Conservation (phyloP, 73 alveolate genomes). For the Paramecium biaurelia region DNA sequence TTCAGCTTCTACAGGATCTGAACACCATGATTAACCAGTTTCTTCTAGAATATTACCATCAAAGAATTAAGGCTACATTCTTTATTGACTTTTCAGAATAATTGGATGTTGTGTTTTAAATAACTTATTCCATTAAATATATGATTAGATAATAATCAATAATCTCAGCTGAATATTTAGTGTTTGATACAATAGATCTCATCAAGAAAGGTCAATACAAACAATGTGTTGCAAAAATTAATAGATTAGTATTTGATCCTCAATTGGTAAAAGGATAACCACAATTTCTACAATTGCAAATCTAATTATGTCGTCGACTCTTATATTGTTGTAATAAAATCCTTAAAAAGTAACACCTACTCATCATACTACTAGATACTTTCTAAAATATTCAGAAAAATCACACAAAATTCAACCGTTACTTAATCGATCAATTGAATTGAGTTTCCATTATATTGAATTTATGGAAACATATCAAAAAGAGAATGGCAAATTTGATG, state of each 20-base stretch:
- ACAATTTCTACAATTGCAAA: background rate
- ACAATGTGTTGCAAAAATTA: background rate
- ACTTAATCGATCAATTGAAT: constrained; percentile 24
- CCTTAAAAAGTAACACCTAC: background rate
- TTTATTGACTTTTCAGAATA: background rate
- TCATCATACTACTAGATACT: background rate
- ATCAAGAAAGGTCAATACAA: background rate
- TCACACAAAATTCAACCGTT: constrained; percentile 42
- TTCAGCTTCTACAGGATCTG: background rate
- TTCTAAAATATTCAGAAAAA: background rate
- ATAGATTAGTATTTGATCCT: constrained; percentile 20
- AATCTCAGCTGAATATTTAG: constrained; percentile 7
- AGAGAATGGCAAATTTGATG: background rate
- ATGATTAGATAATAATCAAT: background rate
- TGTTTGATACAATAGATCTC: background rate
- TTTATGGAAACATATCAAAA: background rate
- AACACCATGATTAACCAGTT: constrained; percentile 3
- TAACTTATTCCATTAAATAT: background rate
- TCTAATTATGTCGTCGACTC: constrained; percentile 25
- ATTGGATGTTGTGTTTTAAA: background rate
- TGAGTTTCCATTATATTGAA: background rate
- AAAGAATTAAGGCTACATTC: constrained; percentile 13
- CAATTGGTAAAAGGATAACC: background rate
- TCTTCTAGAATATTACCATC: background rate
- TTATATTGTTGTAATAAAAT: background rate